Evolutionary conservation across 2,329 filamentous ascomycete species (phyloP).

Genomic region (Clonostachys rhizophaga): DNA sequence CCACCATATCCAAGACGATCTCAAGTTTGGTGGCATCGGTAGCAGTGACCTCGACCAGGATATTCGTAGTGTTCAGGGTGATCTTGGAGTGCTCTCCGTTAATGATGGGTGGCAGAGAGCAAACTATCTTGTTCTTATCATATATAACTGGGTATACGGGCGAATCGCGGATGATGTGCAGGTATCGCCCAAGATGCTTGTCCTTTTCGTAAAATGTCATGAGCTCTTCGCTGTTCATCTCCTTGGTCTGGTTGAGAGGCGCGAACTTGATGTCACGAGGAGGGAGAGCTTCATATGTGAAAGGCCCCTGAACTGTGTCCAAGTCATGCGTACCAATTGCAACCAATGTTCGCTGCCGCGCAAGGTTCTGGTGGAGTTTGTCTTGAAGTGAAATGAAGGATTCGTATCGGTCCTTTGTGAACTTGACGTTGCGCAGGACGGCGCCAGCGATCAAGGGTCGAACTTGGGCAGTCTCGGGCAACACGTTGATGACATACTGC

Average conservation of each 20-base stretch:
- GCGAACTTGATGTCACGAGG: conserved; percentile 91
- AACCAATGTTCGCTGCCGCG: conserved; percentile 88
- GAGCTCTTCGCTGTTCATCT: conserved; percentile 82
- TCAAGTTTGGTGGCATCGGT: conserved; percentile 95
- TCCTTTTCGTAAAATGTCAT: conserved; percentile 97
- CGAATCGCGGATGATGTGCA: conserved; percentile 91
- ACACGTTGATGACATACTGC: conserved; percentile 76
- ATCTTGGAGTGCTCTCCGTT: conserved; percentile 98
- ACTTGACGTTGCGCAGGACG: conserved; percentile 84
- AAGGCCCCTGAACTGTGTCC: conserved; percentile 88
- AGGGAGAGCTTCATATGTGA: conserved; percentile 89
- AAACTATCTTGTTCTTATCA: conserved; percentile 80
- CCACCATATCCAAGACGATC: conserved; percentile 91
- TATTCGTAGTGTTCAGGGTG: conserved; percentile 80
- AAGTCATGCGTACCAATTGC: conserved; percentile 96
- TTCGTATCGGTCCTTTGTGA: conserved; percentile 86
- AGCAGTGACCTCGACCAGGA: conserved; percentile 96
- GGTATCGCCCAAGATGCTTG: conserved; percentile 82
- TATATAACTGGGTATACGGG: conserved; percentile 95
- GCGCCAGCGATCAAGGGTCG: conserved; percentile 86
- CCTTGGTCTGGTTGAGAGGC: conserved; percentile 85
- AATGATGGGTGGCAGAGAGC: conserved; percentile 95
- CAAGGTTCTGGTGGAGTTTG: conserved; percentile 95
- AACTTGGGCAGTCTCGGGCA: conserved; percentile 69
- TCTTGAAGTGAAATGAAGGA: conserved; percentile 98